phyloP scores from a whole-genome alignment of 768 basidiomycete species.

The Lactifluus pinguis region DNA sequence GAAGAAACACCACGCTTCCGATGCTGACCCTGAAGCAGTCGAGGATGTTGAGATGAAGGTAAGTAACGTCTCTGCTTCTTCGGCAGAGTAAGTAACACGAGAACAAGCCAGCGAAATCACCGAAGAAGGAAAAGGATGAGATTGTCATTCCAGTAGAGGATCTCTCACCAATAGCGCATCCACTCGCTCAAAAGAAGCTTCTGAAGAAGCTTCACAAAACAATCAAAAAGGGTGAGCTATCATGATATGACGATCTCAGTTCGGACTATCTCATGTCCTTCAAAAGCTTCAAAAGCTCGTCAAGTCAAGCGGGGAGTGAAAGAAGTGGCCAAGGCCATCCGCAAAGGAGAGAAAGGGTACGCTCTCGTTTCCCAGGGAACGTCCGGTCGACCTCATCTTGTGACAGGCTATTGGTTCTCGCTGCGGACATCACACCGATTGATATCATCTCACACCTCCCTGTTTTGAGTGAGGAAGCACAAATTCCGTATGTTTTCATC shows the following conservation, averaged over 20 bases:
- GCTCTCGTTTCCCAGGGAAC: neutral
- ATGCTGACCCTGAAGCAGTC: constrained; percentile 30
- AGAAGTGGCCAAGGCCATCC: constrained; percentile 94
- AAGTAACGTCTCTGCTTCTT: constrained; percentile 24
- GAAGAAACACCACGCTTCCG: constrained; percentile 39
- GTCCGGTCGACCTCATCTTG: neutral
- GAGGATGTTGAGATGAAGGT: constrained; percentile 43
- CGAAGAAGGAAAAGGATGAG: constrained; percentile 46
- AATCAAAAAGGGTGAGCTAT: constrained; percentile 71
- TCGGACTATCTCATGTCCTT: neutral
- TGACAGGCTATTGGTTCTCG: constrained; percentile 75
- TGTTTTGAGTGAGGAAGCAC: constrained; percentile 86
- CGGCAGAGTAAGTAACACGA: neutral
- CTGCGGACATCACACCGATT: constrained; percentile 95
- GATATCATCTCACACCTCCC: constrained; percentile 98
- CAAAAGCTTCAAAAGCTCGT: constrained; percentile 79
- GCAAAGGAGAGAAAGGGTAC: constrained; percentile 95
- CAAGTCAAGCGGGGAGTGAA: constrained; percentile 98
- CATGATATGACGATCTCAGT: neutral
- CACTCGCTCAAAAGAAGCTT: constrained; percentile 88
- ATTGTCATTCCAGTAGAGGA: constrained; percentile 65
- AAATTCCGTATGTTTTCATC: constrained; percentile 85
- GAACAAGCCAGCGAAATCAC: constrained; percentile 13
- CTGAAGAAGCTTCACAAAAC: constrained; percentile 91
- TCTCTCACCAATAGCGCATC: constrained; percentile 89